Base-by-base conservation (phyloP, 202 grass and related monocot species). In the Schoenoplectus tabernaemontani region DNA sequence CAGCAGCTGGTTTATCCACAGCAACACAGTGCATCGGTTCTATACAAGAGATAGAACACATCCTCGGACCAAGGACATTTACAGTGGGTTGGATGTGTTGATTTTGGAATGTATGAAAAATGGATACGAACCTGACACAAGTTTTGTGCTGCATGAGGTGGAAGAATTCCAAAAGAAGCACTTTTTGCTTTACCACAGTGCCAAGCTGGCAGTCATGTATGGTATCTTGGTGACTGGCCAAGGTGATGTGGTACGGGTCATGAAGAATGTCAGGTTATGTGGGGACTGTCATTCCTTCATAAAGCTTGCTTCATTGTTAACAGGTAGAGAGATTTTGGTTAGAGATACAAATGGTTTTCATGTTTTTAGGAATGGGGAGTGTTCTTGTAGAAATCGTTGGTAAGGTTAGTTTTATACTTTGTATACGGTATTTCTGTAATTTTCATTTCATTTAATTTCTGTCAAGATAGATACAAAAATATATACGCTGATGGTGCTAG, bases 311-410 rank as follows among this genome's bases (percentile, higher is more conserved):
- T n/a, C 51, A 19, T 56, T 56, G 6, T 56, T 56, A 56, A 93
- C 91, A 0, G 69, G 84, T 57, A 89, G 80, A 82, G 85, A 84
- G 77, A 88, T 97, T 24, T 91, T 82, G 0, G 83, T 93, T 39
- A 93, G 93, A 41, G 91, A 93, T 80, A n/a, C n/a, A n/a, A n/a
- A n/a, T 41, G 93, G 87, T 20, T 97, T 93, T 88, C 93, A 97
- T 58, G 56, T 82, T 81, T 93, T 97, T 38, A 87, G 67, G 78
- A 78, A 83, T 64, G 94, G 89, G 7, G 75, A 83, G 56, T 97
- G 94, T 64, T 89, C 80, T 79, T 97, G 91, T 90, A 88, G 91
- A 90, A 86, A 85, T 26, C 85, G 82, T 75, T 59, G 46, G 46
- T 80, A 62, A 47, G 4, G 12, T 57, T 83, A 60, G n/a, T n/a